Conservation (phyloP, 2,329 filamentous ascomycete species). For the Fusarium sp. region DNA sequence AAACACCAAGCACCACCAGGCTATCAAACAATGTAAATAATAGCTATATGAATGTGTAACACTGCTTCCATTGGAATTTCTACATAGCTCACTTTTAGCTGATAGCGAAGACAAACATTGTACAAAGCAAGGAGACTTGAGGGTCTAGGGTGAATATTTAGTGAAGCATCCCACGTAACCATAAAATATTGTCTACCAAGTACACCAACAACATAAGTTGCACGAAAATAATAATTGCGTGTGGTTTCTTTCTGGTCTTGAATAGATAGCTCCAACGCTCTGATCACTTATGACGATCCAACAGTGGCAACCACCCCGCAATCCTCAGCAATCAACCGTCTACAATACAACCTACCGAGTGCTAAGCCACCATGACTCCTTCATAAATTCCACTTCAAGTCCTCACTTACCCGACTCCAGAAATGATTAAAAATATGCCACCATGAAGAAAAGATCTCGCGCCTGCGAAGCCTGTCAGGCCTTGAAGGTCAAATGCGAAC, state of each 20-base stretch:
- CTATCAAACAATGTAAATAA: background rate
- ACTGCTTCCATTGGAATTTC: fast-evolving
- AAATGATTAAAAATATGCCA: background rate
- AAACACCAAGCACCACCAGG: background rate
- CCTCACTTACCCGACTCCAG: background rate
- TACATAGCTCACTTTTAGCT: background rate
- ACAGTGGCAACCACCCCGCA: slow-evolving; percentile 2
- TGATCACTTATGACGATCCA: background rate
- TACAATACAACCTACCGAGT: background rate
- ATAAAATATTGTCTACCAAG: background rate
- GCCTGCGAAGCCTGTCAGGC: slow-evolving; percentile 34
- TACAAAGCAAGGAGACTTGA: background rate
- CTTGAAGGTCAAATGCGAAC: slow-evolving; percentile 34
- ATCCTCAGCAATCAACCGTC: background rate
- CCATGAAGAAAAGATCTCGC: slow-evolving; percentile 31
- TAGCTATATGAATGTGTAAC: fast-evolving
- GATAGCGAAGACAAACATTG: too few relatives aligned
- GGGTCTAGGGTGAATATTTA: background rate
- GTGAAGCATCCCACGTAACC: too few relatives aligned
- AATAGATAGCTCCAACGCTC: background rate
- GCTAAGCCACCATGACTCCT: slow-evolving; percentile 12
- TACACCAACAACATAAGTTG: background rate
- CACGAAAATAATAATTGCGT: background rate
- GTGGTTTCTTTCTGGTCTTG: too few relatives aligned
- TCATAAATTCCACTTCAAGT: background rate